Evolutionary conservation across 371 early-diverging fungal species (phyloP).

Genomic region (Blastocladiella emersonii): DNA sequence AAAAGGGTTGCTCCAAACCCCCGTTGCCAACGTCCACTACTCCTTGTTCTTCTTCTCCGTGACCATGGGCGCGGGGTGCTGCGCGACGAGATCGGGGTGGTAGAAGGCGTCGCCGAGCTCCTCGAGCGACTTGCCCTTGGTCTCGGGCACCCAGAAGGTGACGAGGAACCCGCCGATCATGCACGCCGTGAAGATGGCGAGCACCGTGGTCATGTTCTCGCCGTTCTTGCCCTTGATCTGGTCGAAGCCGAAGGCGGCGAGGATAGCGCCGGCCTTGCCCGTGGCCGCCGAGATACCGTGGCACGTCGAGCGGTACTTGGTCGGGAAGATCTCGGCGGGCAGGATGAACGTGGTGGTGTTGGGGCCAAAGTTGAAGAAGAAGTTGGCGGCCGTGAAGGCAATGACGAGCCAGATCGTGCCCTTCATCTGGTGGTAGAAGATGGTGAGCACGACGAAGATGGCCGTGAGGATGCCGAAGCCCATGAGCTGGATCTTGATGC

Average conservation of each 20-base stretch:
- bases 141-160: slow-evolving; percentile 12
- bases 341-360: slow-evolving; percentile 78
- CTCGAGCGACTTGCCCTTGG: slow-evolving; percentile 12
- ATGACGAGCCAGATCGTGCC: slow-evolving; percentile 32
- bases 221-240: slow-evolving; percentile 28
- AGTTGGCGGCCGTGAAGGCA: slow-evolving; percentile 58
- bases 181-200: slow-evolving; percentile 17
- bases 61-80: too few species aligned
- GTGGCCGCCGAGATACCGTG: slow-evolving; percentile 81
- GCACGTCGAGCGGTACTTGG: slow-evolving; percentile 65
- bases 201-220: slow-evolving; percentile 4
- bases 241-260: slow-evolving; percentile 59
- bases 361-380: slow-evolving; percentile 87
- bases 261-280: slow-evolving; percentile 73
- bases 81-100: too few species aligned
- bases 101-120: slow-evolving; percentile 1
- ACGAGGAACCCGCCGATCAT: slow-evolving; percentile 6
- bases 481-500: slow-evolving; percentile 62
- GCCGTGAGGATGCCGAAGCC: slow-evolving; percentile 59
- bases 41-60: too few species aligned
- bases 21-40: too few species aligned
- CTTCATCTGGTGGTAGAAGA: slow-evolving; percentile 27
- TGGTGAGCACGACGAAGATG: slow-evolving; percentile 52
- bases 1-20: too few species aligned
- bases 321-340: slow-evolving; percentile 78